Conservation (phyloP, 805 yeast species). For the Debaryomyces tyrocola region DNA sequence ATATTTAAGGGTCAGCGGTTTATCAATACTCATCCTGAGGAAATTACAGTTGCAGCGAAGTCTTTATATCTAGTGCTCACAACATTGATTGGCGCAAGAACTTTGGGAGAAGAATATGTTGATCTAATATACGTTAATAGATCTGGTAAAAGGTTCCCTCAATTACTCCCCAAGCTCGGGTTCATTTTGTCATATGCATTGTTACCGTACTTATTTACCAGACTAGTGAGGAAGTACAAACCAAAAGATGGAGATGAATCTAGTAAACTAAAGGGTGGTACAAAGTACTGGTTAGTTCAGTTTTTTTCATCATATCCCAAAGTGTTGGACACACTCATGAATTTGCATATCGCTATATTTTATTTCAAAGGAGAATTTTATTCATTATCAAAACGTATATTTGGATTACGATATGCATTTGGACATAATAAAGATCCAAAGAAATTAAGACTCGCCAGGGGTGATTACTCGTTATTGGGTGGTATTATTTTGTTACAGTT, state of each 20-base stretch:
- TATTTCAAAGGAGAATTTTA: constrained; percentile 84
- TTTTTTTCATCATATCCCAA: constrained; percentile 42
- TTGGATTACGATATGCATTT: constrained; percentile 77
- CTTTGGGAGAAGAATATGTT: constrained; percentile 93
- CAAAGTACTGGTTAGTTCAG: constrained; percentile 15
- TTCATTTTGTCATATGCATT: constrained; percentile 62
- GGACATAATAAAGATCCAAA: constrained; percentile 57
- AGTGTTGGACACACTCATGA: constrained; percentile 53
- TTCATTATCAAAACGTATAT: constrained; percentile 69
- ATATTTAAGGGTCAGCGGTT: constrained; percentile 62
- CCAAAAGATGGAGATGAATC: constrained; percentile 14
- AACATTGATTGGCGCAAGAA: constrained; percentile 71
- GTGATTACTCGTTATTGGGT: constrained; percentile 78
- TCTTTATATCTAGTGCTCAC: constrained; percentile 70
- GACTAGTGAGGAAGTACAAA: constrained; percentile 22
- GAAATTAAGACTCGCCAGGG: constrained; percentile 40
- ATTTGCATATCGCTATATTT: constrained; percentile 76
- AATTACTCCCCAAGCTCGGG: constrained; percentile 45
- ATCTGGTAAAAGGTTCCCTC: constrained; percentile 52
- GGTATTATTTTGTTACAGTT: constrained; percentile 56
- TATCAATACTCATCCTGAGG: constrained; percentile 61
- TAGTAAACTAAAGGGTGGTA: not conserved
- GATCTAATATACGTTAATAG: constrained; percentile 68
- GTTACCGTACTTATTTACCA: constrained; percentile 55
- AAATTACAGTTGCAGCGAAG: constrained; percentile 57